These are phyloP conservation scores for Diophrys sp. DNA, from an alignment of 73 alveolate genomes.

Conservation along the genomic window DNA sequence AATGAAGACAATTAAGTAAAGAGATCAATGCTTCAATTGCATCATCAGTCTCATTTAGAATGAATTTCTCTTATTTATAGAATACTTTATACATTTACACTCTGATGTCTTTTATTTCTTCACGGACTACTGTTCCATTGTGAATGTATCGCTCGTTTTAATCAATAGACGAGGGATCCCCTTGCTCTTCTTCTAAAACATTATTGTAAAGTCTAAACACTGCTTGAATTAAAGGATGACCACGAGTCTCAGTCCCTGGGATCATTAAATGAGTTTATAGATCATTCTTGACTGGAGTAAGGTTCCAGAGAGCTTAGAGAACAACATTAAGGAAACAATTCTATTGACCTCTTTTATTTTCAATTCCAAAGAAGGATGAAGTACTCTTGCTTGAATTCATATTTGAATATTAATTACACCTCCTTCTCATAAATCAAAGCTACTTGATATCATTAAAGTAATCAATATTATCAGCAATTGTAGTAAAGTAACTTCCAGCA, in stretches of 20 bases:
- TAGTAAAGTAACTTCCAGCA: neutral
- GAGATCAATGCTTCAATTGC: neutral
- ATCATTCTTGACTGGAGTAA: neutral
- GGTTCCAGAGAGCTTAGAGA: neutral
- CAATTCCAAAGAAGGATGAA: neutral
- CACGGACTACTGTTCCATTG: neutral
- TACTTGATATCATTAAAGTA: constrained; percentile 1
- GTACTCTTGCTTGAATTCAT: neutral
- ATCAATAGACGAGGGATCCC: neutral
- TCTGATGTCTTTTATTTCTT: neutral
- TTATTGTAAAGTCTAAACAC: neutral
- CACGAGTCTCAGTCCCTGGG: neutral
- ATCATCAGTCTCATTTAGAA: neutral
- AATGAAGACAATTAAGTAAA: neutral
- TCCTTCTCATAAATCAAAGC: neutral
- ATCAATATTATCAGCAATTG: constrained; percentile 1
- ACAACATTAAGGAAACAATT: neutral
- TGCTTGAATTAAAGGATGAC: neutral
- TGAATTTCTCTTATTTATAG: neutral
- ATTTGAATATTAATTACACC: neutral
- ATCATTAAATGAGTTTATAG: neutral
- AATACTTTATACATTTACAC: neutral
- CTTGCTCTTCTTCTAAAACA: neutral
- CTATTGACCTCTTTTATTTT: neutral
- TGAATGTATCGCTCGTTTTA: neutral